These are phyloP conservation scores for Wickerhamiella bombiphila DNA, from an alignment of 805 yeast genomes.

Conservation along the genomic window DNA sequence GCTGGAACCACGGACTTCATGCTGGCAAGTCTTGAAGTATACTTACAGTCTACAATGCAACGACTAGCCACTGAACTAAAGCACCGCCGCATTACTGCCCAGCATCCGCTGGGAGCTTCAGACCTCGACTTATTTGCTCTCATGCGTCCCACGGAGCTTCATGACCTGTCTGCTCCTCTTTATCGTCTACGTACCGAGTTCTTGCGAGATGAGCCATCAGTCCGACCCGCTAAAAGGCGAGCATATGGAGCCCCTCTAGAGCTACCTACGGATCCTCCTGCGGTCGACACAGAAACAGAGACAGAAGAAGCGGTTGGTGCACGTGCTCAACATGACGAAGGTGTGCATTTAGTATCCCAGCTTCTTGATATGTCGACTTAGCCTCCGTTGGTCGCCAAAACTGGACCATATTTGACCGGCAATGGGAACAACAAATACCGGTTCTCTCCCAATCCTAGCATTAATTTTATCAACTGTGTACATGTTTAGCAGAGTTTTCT, in stretches of 20 bases:
- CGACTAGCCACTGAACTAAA: slow-evolving; percentile 38
- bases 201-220: slow-evolving; percentile 24
- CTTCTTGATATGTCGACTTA: not conserved
- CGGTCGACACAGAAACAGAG: not conserved
- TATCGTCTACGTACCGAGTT: slow-evolving; percentile 22
- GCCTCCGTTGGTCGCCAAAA: too few species aligned
- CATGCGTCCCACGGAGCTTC: slow-evolving; percentile 23
- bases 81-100: slow-evolving; percentile 22
- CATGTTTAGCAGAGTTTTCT: too few species aligned
- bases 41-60: slow-evolving; percentile 53
- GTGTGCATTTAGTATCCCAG: not conserved
- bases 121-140: slow-evolving; percentile 24
- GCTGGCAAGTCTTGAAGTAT: slow-evolving; percentile 66
- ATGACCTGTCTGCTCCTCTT: slow-evolving; percentile 25
- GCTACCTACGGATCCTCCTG: not conserved
- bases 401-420: not conserved
- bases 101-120: slow-evolving; percentile 21
- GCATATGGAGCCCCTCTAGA: too few species aligned
- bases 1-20: slow-evolving; percentile 66
- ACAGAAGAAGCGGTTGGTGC: not conserved
- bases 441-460: not conserved
- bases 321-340: not conserved
- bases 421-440: not conserved
- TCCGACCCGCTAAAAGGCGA: not conserved
- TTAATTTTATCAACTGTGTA: too few species aligned